A percentile compares a stretch with the other conserved stretches of the same genome.
Conservation (phyloP, 495 filamentous ascomycete genomes). For the Aspergillus ellipticus region DNA sequence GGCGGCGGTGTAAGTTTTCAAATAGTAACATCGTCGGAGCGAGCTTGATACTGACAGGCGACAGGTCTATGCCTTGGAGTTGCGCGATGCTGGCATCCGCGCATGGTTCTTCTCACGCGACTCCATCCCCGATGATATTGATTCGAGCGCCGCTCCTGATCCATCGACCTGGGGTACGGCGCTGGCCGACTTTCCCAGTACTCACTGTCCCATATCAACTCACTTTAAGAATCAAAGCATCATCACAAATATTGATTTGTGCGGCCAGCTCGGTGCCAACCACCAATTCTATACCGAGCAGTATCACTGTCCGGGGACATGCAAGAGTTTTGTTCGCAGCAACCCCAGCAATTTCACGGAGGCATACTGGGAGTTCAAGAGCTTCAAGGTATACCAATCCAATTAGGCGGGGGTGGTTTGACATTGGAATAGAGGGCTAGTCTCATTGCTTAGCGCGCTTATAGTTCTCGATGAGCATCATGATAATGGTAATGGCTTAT, state of each 20-base stretch:
- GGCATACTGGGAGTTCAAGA: slow-evolving; percentile 51
- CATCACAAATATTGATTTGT: slow-evolving; percentile 51
- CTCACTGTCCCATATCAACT: slow-evolving; percentile 42
- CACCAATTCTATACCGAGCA: slow-evolving; percentile 34
- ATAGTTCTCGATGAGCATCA: background rate
- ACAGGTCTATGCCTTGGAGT: slow-evolving; percentile 44
- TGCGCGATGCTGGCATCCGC: slow-evolving; percentile 43
- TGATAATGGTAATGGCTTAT: background rate
- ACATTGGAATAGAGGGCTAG: background rate
- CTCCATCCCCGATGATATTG: slow-evolving; percentile 38
- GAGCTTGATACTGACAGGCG: background rate
- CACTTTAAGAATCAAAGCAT: slow-evolving; percentile 52
- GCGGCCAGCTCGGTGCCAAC: slow-evolving; percentile 37
- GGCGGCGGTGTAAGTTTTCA: slow-evolving; percentile 41
- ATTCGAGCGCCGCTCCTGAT: slow-evolving; percentile 29
- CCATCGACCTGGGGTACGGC: slow-evolving; percentile 45
- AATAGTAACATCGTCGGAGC: too few relatives aligned
- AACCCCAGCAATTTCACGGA: slow-evolving; percentile 35
- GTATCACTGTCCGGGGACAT: slow-evolving; percentile 42
- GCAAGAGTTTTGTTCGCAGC: slow-evolving; percentile 37
- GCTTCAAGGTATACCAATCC: slow-evolving; percentile 43
- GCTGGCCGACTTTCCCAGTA: slow-evolving; percentile 50
- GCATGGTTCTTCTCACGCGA: slow-evolving; percentile 47
- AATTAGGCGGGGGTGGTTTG: too few relatives aligned
- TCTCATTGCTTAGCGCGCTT: background rate